Evolutionary conservation across 768 basidiomycete species (phyloP).

Genomic region (Gelatoporia subvermispora): DNA sequence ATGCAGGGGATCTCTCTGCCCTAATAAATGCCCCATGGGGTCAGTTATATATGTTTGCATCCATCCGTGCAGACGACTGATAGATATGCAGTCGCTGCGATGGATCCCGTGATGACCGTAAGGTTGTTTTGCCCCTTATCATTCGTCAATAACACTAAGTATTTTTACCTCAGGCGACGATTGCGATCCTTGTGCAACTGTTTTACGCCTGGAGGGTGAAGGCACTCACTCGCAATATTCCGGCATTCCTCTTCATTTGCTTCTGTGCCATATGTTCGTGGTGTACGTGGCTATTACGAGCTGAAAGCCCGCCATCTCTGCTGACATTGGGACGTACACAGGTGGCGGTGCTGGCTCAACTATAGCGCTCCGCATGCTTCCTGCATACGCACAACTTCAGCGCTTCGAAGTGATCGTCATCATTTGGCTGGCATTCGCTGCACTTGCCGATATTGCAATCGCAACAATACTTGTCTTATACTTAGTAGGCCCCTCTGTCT

Average conservation of each 20-base stretch:
- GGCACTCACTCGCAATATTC: slow-evolving; percentile 20
- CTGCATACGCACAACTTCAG: slow-evolving; percentile 21
- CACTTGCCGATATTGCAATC: slow-evolving; percentile 33
- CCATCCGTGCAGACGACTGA: too few relatives aligned
- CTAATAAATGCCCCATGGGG: slow-evolving; percentile 24
- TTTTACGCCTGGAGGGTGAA: slow-evolving; percentile 38
- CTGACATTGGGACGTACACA: not conserved
- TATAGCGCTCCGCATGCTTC: slow-evolving; percentile 13
- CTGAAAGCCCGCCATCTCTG: not conserved
- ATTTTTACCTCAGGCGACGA: slow-evolving; percentile 25
- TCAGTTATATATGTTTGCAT: slow-evolving; percentile 10
- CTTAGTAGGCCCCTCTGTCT: slow-evolving; percentile 24
- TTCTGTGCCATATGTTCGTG: slow-evolving; percentile 9
- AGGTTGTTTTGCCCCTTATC: too few relatives aligned
- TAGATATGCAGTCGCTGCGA: too few relatives aligned
- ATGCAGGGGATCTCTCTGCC: slow-evolving; percentile 23
- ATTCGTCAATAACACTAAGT: too few relatives aligned
- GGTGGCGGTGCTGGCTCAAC: slow-evolving; percentile 2
- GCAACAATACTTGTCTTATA: slow-evolving; percentile 33
- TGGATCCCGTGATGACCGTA: too few relatives aligned
- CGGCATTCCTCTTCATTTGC: slow-evolving; percentile 6
- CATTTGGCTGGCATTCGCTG: slow-evolving; percentile 33
- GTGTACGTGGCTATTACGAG: slow-evolving; percentile 3
- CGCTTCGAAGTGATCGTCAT: slow-evolving; percentile 21
- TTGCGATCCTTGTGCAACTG: slow-evolving; percentile 34